phyloP scores from a whole-genome alignment of 2,329 filamentous ascomycete genomes.

The Aspergillus persii region DNA sequence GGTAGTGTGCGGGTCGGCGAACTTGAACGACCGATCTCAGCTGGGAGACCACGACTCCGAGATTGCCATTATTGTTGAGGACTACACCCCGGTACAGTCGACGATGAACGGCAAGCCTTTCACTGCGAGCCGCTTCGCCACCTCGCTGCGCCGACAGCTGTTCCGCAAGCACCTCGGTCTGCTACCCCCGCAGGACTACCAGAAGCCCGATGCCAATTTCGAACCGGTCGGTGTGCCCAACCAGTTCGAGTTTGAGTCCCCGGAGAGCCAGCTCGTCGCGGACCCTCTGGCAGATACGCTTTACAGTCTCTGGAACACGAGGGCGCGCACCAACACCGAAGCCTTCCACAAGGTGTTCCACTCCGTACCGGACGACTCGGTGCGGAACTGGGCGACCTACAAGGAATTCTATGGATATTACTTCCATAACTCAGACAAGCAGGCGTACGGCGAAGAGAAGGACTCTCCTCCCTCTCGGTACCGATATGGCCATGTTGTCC shows the following conservation, averaged over 20 bases:
- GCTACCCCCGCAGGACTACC: slow-evolving; percentile 68
- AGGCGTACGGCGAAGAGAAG: slow-evolving; percentile 46
- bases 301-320: slow-evolving; percentile 56
- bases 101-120: slow-evolving; percentile 77
- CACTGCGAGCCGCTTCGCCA: slow-evolving; percentile 76
- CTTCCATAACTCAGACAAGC: slow-evolving; percentile 48
- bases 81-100: slow-evolving; percentile 67
- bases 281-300: slow-evolving; percentile 60
- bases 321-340: slow-evolving; percentile 58
- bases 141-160: slow-evolving; percentile 75
- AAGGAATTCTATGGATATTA: slow-evolving; percentile 63
- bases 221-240: slow-evolving; percentile 58
- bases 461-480: slow-evolving; percentile 55
- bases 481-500: slow-evolving; percentile 83
- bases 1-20: slow-evolving; percentile 82
- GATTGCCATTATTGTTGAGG: slow-evolving; percentile 84
- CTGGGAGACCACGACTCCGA: slow-evolving; percentile 88
- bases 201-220: slow-evolving; percentile 58
- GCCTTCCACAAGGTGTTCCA: slow-evolving; percentile 63
- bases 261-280: slow-evolving; percentile 51
- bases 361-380: slow-evolving; percentile 58
- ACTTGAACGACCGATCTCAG: slow-evolving; percentile 89
- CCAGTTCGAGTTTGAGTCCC: slow-evolving; percentile 52
- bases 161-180: slow-evolving; percentile 91
- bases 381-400: slow-evolving; percentile 61